Conservation (phyloP, 495 filamentous ascomycete species). For the Penicillium fimorum region DNA sequence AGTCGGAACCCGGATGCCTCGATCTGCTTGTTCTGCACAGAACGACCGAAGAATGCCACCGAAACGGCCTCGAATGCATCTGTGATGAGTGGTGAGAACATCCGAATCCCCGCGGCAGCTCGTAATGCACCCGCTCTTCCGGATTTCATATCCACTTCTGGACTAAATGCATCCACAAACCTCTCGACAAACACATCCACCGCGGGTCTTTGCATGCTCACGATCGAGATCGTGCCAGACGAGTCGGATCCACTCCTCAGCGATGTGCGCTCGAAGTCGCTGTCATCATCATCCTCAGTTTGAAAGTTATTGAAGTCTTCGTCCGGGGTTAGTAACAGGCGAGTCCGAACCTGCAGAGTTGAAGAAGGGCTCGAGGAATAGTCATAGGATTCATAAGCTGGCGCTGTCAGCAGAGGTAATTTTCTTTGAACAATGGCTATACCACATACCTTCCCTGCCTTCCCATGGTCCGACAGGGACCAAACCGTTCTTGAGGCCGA, state of each 20-base stretch:
- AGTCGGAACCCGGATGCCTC: constrained; percentile 39
- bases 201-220: constrained; percentile 28
- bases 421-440: neutral
- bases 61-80: constrained; percentile 46
- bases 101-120: constrained; percentile 42
- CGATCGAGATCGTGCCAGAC: constrained; percentile 24
- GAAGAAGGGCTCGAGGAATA: constrained; percentile 12
- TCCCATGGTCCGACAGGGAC: constrained; percentile 31
- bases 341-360: constrained; percentile 14
- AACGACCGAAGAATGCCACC: constrained; percentile 44
- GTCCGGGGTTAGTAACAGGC: neutral
- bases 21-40: constrained; percentile 37
- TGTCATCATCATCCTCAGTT: constrained; percentile 17
- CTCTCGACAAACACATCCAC: constrained; percentile 45
- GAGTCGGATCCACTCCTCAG: constrained; percentile 27
- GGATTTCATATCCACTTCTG: constrained; percentile 39
- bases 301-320: constrained; percentile 17
- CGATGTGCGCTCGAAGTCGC: constrained; percentile 15
- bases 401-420: neutral
- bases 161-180: constrained; percentile 48
- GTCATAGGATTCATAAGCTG: constrained; percentile 24
- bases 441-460: constrained; percentile 30
- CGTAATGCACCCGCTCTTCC: constrained; percentile 44
- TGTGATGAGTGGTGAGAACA: constrained; percentile 44
- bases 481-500: constrained; percentile 20